phyloP scores from a whole-genome alignment of 768 basidiomycete species.

The Pholiota microspora region DNA sequence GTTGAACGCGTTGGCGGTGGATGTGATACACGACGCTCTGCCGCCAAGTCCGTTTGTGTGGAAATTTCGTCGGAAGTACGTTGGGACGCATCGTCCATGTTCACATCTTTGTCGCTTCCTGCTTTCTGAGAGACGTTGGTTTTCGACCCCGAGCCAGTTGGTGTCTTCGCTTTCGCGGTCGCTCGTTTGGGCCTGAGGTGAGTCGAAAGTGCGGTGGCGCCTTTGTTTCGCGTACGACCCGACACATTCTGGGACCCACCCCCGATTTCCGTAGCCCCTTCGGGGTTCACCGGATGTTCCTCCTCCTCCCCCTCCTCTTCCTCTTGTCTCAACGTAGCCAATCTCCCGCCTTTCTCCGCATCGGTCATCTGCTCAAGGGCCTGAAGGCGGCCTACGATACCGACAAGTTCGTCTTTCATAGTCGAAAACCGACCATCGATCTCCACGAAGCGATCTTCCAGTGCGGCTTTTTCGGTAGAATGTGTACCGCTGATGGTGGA shows the following conservation, averaged over 20 bases:
- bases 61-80: neutral
- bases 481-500: neutral
- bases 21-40: neutral
- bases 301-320: constrained; percentile 1
- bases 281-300: no score
- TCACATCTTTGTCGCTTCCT: neutral
- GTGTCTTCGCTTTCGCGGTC: no score
- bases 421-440: constrained; percentile 15
- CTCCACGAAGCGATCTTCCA: constrained; percentile 8
- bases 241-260: neutral
- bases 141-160: no score
- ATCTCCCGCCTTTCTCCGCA: neutral
- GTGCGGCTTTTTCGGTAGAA: neutral
- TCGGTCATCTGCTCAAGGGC: constrained; percentile 6
- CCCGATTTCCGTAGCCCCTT: neutral
- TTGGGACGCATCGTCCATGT: neutral
- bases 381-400: constrained; percentile 15
- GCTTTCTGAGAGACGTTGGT: neutral
- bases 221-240: no score
- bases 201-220: no score
- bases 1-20: neutral
- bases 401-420: constrained; percentile 14
- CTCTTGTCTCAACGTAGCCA: neutral
- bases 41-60: neutral
- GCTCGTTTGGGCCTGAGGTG: no score